Evolutionary conservation across 1,284 basidiomycete species (phyloP), one percentile per base, ranked within the genome.

Genomic region (Cutaneotrichosporon mucoides): DNA sequence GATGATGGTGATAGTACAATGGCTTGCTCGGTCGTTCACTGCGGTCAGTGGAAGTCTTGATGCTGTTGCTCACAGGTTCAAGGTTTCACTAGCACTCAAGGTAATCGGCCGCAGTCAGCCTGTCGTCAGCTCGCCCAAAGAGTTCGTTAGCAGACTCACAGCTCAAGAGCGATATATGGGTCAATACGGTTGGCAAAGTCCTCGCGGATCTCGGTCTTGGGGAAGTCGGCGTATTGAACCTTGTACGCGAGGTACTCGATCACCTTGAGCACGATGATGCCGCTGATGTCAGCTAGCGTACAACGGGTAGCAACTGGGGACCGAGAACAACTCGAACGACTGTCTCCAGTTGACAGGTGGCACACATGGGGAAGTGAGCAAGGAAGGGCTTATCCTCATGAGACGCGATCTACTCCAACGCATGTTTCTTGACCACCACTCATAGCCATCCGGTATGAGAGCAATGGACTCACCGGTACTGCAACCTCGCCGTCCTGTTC

Each of bases 241-340:
- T 82, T 82, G 76, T 80, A 84, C 36, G 80, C 73, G 3, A 84
- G 78, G 65, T 84, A 84, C 65, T 84, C 83, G 61, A 82, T 77
- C 6, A 84, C 81, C 66, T 83, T 84, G 63, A 81, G 80, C 15
- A 84, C 73, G 35, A 84, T 79, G 52, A 82, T 80, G 8, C 80
- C 81, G 44, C 70, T 73, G 64, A 0, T 5, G 15, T 59, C 16
- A 55, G 24, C 24, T n/a, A n/a, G n/a, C n/a, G n/a, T n/a, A n/a
- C n/a, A n/a, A n/a, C n/a, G n/a, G n/a, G n/a, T n/a, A n/a, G n/a
- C n/a, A n/a, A n/a, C n/a, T n/a, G n/a, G n/a, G n/a, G n/a, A n/a
- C n/a, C n/a, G n/a, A n/a, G n/a, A n/a, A n/a, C n/a, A n/a, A n/a
- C n/a, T n/a, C n/a, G n/a, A n/a, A n/a, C n/a, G n/a, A n/a, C n/a